Percentiles rank a stretch among this genome's conserved stretches.
Evolutionary conservation across 371 early-diverging fungal genomes (phyloP).

Genomic region (Lichtheimia ramosa): DNA sequence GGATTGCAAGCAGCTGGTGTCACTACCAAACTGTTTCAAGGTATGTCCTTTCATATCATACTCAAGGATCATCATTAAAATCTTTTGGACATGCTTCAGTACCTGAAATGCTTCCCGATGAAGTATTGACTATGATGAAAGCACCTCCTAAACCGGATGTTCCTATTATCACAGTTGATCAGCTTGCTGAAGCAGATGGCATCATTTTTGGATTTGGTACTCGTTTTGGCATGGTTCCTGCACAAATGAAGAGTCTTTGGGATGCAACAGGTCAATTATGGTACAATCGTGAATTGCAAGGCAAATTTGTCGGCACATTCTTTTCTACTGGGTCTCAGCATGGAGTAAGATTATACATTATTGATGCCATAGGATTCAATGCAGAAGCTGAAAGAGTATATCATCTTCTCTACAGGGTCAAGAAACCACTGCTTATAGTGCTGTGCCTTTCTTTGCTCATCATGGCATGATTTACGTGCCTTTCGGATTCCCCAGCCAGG

Average conservation of each 20-base stretch:
- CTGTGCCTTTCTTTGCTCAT: conserved; percentile 65
- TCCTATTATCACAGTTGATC: conserved; percentile 59
- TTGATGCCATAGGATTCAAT: too few relatives aligned
- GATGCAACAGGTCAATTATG: conserved; percentile 74
- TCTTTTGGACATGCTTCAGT: conserved; percentile 17
- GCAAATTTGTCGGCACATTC: conserved; percentile 72
- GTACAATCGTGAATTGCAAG: conserved; percentile 54
- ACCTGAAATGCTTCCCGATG: conserved; percentile 62
- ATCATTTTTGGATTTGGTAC: conserved; percentile 61
- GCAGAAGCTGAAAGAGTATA: too few relatives aligned
- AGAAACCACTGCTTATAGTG: conserved; percentile 63
- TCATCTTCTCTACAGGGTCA: conserved; percentile 35
- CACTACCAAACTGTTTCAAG: conserved; percentile 64
- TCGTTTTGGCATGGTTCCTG: conserved; percentile 65
- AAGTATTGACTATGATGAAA: conserved; percentile 66
- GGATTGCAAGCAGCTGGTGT: conserved; percentile 59
- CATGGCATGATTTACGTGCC: conserved; percentile 77
- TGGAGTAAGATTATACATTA: conserved; percentile 45
- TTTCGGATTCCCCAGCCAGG: conserved; percentile 45
- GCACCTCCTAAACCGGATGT: conserved; percentile 55
- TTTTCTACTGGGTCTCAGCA: conserved; percentile 65
- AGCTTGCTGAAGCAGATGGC: conserved; percentile 72
- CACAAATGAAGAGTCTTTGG: conserved; percentile 40
- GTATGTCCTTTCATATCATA: conserved; percentile 2
- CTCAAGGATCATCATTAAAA: too few relatives aligned